A percentile compares a stretch with the other conserved stretches of the same genome.
Conservation (phyloP, 495 filamentous ascomycete species). For the Annulohypoxylon stygium region DNA sequence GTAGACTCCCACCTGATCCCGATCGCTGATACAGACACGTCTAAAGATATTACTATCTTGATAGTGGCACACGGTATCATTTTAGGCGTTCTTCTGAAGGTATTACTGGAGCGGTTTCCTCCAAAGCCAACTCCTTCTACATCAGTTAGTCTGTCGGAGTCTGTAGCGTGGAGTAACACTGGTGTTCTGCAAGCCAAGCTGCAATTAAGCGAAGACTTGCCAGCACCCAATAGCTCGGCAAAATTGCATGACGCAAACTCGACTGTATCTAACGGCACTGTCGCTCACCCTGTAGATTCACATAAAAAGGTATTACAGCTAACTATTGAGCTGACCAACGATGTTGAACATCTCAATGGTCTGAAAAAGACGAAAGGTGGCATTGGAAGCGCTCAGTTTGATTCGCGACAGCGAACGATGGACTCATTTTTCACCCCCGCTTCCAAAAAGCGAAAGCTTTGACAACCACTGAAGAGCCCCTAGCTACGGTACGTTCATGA, state of each 20-base stretch:
- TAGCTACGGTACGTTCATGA: constrained; percentile 51
- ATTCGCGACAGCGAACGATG: constrained; percentile 77
- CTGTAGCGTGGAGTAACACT: constrained; percentile 60
- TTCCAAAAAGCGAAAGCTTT: constrained; percentile 65
- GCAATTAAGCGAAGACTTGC: constrained; percentile 2
- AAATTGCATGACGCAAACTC: neutral
- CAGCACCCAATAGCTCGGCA: neutral
- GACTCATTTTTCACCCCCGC: constrained; percentile 75
- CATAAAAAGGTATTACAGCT: constrained; percentile 11
- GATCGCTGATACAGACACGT: constrained; percentile 58
- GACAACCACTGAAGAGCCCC: constrained; percentile 5
- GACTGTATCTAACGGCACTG: neutral
- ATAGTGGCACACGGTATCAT: constrained; percentile 87
- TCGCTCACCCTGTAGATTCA: neutral
- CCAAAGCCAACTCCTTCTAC: constrained; percentile 42
- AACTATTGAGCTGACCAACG: constrained; percentile 56
- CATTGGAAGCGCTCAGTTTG: constrained; percentile 79
- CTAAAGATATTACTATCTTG: constrained; percentile 59
- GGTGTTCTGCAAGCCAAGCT: constrained; percentile 50
- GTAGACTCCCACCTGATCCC: constrained; percentile 71
- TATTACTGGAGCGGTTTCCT: constrained; percentile 68
- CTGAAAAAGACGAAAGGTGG: constrained; percentile 82
- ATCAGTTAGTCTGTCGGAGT: constrained; percentile 47
- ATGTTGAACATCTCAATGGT: constrained; percentile 74
- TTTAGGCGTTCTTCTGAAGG: constrained; percentile 73